phyloP scores from a whole-genome alignment of 257 asterid species.

The Ilex aquifolium region DNA sequence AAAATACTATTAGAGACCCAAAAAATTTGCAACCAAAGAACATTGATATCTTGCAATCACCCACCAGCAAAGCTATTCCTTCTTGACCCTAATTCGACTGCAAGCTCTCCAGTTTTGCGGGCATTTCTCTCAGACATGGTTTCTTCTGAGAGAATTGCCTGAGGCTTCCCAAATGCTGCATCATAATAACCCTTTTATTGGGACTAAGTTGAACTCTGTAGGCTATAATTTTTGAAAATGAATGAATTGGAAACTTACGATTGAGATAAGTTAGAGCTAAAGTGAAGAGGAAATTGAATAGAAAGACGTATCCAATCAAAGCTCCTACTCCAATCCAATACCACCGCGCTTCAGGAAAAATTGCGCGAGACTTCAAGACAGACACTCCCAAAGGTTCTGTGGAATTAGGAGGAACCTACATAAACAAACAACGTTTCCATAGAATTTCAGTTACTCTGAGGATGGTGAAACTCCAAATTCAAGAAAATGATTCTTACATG shows the following conservation, averaged over 20 bases:
- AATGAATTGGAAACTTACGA: conserved; percentile 37
- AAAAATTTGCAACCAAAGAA: neutral
- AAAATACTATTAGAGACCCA: neutral
- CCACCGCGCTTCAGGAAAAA: conserved; percentile 37
- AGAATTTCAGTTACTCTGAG: neutral
- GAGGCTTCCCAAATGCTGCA: conserved; percentile 77
- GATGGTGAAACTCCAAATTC: neutral
- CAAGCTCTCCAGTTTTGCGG: conserved; percentile 28
- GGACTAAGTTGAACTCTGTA: neutral
- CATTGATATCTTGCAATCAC: neutral
- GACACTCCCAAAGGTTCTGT: conserved; percentile 22
- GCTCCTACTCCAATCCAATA: conserved; percentile 51
- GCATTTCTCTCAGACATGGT: conserved; percentile 37
- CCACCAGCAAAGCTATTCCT: conserved; percentile 18
- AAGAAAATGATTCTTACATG: conserved; percentile 43
- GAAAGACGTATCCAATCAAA: conserved; percentile 24
- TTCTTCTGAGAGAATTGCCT: conserved; percentile 52
- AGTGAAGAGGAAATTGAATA: conserved; percentile 28
- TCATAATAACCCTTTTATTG: neutral
- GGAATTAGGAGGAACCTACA: conserved; percentile 23
- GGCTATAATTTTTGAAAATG: neutral
- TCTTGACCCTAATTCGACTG: conserved; percentile 22
- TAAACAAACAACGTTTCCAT: neutral
- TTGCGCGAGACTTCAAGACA: conserved; percentile 26
- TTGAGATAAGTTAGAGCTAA: conserved; percentile 46